phyloP scores from a whole-genome alignment of 2,329 filamentous ascomycete species.

The Penicillium sp. region DNA sequence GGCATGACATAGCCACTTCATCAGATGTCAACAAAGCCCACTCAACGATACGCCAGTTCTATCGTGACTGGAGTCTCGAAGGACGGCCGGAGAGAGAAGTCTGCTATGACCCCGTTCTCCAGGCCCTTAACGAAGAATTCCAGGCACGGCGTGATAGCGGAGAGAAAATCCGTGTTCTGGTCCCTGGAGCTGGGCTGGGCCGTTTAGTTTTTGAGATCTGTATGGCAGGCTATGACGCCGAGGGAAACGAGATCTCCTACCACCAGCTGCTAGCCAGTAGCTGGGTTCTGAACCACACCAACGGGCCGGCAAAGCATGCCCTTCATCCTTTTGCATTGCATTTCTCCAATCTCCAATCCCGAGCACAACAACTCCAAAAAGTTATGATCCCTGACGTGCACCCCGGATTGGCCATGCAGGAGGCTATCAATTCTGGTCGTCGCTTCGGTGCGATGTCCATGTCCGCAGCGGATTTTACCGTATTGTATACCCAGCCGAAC shows the following conservation, averaged over 20 bases:
- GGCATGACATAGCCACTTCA: constrained; percentile 68
- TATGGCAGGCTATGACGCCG: constrained; percentile 66
- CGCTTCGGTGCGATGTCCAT: constrained; percentile 75
- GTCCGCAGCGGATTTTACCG: constrained; percentile 88
- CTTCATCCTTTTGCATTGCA: constrained; percentile 83
- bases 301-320: constrained; percentile 60
- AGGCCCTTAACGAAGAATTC: constrained; percentile 57
- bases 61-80: constrained; percentile 86
- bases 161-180: constrained; percentile 63
- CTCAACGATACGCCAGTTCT: constrained; percentile 89
- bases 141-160: constrained; percentile 30
- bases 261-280: constrained; percentile 88
- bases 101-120: constrained; percentile 72
- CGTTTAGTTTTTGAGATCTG: constrained; percentile 86
- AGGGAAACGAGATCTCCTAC: constrained; percentile 96
- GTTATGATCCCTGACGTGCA: constrained; percentile 80
- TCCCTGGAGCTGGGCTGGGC: constrained; percentile 87
- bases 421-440: constrained; percentile 26
- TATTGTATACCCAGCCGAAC: constrained; percentile 69
- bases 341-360: constrained; percentile 79
- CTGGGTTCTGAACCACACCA: constrained; percentile 55
- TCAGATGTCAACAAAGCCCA: constrained; percentile 85
- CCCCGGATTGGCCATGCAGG: constrained; percentile 57
- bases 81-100: constrained; percentile 71
- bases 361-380: constrained; percentile 70